Percentiles rank a stretch among this genome's conserved stretches.
phyloP scores from a whole-genome alignment of 2,329 filamentous ascomycete genomes.

The Aspergillus luchuensis region DNA sequence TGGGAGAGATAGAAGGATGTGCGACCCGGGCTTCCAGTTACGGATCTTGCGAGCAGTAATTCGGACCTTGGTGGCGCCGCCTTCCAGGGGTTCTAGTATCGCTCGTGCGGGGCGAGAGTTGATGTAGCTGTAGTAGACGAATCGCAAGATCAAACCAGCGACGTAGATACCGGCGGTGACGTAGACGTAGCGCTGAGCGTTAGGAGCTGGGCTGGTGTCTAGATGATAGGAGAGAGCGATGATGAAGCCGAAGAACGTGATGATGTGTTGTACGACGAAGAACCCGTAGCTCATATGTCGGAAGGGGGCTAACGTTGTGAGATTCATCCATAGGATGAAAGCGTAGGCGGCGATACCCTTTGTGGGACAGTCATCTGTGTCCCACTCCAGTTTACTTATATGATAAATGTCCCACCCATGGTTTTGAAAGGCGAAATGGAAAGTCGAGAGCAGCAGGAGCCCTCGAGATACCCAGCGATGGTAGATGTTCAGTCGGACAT shows the following conservation, averaged over 20 bases:
- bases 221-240: not conserved
- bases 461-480: not conserved
- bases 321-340: constrained; percentile 3
- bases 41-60: not conserved
- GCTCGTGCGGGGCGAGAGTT: not conserved
- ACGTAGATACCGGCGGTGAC: not conserved
- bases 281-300: not conserved
- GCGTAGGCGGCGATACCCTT: constrained; percentile 1
- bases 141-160: not conserved
- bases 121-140: not conserved
- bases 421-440: not conserved
- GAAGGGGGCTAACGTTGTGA: not conserved
- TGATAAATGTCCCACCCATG: not conserved
- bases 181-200: not conserved
- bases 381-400: not conserved
- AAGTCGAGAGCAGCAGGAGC: not conserved
- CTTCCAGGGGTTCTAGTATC: not conserved
- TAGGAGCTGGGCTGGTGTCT: not conserved
- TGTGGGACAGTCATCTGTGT: not conserved
- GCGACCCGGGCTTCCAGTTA: not conserved
- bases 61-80: not conserved
- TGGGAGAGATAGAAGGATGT: not conserved
- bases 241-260: constrained; percentile 1
- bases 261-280: not conserved
- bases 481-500: not conserved